Evolutionary conservation across 2,329 filamentous ascomycete genomes (phyloP).

Genomic region (Ascochyta pisi): DNA sequence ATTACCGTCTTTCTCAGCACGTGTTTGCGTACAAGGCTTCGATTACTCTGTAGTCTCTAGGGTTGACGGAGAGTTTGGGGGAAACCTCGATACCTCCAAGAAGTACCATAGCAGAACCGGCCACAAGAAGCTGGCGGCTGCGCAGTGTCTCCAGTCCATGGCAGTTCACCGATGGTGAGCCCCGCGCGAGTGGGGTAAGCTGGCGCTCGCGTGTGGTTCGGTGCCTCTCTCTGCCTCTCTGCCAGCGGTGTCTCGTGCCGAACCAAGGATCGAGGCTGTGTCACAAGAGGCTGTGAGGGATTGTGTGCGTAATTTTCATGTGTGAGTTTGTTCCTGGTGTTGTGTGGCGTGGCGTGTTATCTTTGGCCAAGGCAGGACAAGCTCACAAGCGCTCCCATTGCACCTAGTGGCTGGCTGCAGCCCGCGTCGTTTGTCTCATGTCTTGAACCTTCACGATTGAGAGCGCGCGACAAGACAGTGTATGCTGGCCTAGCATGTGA

Average conservation of each 20-base stretch:
- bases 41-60: not conserved
- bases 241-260: conserved; percentile 6
- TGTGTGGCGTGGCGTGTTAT: conserved; percentile 15
- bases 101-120: not conserved
- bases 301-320: conserved; percentile 3
- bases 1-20: not conserved
- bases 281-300: not conserved
- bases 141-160: conserved; percentile 1
- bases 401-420: conserved; percentile 15
- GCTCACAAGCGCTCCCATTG: conserved; percentile 9
- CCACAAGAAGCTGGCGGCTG: not conserved
- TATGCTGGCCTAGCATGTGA: conserved; percentile 16
- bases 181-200: conserved; percentile 14
- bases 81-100: not conserved
- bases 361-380: conserved; percentile 18
- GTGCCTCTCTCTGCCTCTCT: not conserved
- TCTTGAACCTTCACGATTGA: conserved; percentile 14
- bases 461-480: conserved; percentile 11
- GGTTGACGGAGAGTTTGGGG: not conserved
- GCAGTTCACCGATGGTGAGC: conserved; percentile 8
- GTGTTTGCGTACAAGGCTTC: not conserved
- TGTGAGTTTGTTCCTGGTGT: conserved; percentile 8
- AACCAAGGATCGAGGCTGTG: conserved; percentile 3
- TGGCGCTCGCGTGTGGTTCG: conserved; percentile 6
- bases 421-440: conserved; percentile 17